These are phyloP conservation scores for Stephanodiscus minutulus DNA, from an alignment of 108 stramenopile genomes.

Conservation along the genomic window DNA sequence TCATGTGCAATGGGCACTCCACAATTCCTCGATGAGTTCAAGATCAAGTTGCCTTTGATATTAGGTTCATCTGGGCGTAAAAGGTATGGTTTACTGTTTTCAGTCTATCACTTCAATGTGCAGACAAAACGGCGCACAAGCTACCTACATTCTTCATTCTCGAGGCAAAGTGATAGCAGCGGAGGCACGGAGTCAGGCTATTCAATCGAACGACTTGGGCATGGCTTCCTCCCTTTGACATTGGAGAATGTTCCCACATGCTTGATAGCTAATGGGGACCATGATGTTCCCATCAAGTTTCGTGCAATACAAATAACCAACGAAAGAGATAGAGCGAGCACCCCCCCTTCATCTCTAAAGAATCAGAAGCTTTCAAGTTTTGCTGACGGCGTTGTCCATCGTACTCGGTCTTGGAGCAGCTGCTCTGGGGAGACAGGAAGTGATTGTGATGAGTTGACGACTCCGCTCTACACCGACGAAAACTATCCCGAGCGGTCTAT, in stretches of 20 bases:
- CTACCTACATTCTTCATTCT: constrained; percentile 17
- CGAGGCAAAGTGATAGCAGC: constrained; percentile 5
- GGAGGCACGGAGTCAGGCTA: constrained; percentile 21
- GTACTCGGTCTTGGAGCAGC: constrained; percentile 16
- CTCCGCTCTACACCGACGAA: not conserved
- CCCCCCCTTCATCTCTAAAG: not conserved
- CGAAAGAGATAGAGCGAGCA: not conserved
- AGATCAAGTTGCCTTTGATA: constrained; percentile 80
- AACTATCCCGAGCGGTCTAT: constrained; percentile 28
- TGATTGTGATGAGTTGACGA: not conserved
- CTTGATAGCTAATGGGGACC: constrained; percentile 69
- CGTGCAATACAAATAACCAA: constrained; percentile 14
- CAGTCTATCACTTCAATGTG: constrained; percentile 66
- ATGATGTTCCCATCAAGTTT: constrained; percentile 69
- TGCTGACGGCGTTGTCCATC: constrained; percentile 12
- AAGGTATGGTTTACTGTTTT: constrained; percentile 57
- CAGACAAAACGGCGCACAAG: constrained; percentile 46
- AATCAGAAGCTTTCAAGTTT: constrained; percentile 18
- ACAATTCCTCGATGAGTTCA: constrained; percentile 84
- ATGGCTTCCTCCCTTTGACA: constrained; percentile 74
- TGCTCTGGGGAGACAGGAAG: constrained; percentile 6
- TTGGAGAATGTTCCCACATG: constrained; percentile 37
- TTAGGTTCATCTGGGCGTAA: constrained; percentile 34
- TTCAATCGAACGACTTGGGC: constrained; percentile 58
- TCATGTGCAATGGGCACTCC: constrained; percentile 71